Percentiles rank a stretch among this genome's conserved stretches.
Evolutionary conservation across 768 basidiomycete species (phyloP).

Genomic region (Leccinum obscurum): DNA sequence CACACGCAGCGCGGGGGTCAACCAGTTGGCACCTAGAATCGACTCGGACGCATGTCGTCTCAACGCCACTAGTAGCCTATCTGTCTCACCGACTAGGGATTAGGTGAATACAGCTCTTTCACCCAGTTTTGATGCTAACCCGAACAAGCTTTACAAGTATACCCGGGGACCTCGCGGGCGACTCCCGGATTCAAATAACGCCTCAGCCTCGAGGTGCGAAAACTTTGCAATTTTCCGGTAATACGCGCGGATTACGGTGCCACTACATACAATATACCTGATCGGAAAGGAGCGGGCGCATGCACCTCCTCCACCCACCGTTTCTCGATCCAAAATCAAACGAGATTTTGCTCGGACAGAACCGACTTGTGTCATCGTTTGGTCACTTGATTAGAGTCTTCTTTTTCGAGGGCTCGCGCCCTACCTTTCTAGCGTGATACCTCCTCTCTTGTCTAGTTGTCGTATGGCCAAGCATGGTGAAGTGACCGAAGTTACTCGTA

Average conservation of each 20-base stretch:
- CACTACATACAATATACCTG: constrained; percentile 1
- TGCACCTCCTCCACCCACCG: neutral
- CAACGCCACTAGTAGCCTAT: too few relatives aligned
- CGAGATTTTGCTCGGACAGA: constrained; percentile 1
- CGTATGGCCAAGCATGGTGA: constrained; percentile 83
- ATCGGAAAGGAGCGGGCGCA: constrained; percentile 11
- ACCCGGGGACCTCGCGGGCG: neutral
- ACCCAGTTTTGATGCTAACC: neutral
- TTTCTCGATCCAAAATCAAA: constrained; percentile 4
- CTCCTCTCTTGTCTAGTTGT: constrained; percentile 79
- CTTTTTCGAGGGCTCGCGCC: constrained; percentile 54
- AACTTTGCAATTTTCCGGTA: constrained; percentile 4
- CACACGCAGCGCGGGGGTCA: too few relatives aligned
- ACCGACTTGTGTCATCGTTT: neutral
- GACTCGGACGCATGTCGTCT: too few relatives aligned
- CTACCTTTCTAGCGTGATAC: constrained; percentile 85
- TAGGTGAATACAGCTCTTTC: neutral
- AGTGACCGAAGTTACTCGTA: constrained; percentile 43
- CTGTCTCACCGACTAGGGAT: neutral
- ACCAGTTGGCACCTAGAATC: too few relatives aligned
- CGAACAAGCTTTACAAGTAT: constrained; percentile 1
- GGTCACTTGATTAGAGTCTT: constrained; percentile 5
- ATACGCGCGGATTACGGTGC: constrained; percentile 10
- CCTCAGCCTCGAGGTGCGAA: constrained; percentile 11
- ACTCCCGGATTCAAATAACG: constrained; percentile 3